Evolutionary conservation across 2,329 filamentous ascomycete species (phyloP).

Genomic region (Fusarium camptoceras): DNA sequence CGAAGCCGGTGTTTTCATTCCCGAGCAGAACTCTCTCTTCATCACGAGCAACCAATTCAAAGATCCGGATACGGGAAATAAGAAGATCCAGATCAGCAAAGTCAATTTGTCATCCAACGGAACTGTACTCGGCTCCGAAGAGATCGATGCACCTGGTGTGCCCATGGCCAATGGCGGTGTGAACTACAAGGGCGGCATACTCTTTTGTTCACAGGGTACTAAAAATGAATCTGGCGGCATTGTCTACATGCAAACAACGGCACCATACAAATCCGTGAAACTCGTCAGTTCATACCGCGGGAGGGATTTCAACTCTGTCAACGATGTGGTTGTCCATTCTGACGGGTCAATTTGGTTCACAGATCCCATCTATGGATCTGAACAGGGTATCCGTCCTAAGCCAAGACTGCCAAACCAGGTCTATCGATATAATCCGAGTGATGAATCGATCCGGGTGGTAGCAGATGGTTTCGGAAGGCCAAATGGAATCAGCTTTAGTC

Average conservation of each 20-base stretch:
- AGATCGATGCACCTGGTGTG: constrained; percentile 50
- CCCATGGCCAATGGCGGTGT: constrained; percentile 63
- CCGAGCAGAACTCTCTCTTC: constrained; percentile 46
- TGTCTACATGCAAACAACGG: constrained; percentile 48
- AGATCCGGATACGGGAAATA: constrained; percentile 35
- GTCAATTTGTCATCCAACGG: constrained; percentile 37
- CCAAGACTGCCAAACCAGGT: constrained; percentile 60
- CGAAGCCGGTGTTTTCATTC: constrained; percentile 57
- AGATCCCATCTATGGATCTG: constrained; percentile 61
- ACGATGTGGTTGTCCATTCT: constrained; percentile 58
- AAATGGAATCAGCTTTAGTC: constrained; percentile 61
- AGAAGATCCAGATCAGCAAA: constrained; percentile 49
- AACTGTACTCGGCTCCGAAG: constrained; percentile 45
- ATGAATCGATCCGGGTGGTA: constrained; percentile 55
- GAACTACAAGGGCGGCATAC: constrained; percentile 56
- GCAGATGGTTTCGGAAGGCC: constrained; percentile 62
- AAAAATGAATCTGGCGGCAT: constrained; percentile 44
- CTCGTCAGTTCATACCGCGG: constrained; percentile 57
- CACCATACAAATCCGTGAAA: constrained; percentile 46
- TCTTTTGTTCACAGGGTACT: constrained; percentile 58
- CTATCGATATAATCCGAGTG: constrained; percentile 59
- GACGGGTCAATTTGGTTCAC: constrained; percentile 64
- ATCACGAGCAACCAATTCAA: constrained; percentile 52
- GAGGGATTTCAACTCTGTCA: constrained; percentile 61
- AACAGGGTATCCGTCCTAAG: constrained; percentile 59